Conservation (phyloP, 768 basidiomycete species). For the Lactarius tabidus region DNA sequence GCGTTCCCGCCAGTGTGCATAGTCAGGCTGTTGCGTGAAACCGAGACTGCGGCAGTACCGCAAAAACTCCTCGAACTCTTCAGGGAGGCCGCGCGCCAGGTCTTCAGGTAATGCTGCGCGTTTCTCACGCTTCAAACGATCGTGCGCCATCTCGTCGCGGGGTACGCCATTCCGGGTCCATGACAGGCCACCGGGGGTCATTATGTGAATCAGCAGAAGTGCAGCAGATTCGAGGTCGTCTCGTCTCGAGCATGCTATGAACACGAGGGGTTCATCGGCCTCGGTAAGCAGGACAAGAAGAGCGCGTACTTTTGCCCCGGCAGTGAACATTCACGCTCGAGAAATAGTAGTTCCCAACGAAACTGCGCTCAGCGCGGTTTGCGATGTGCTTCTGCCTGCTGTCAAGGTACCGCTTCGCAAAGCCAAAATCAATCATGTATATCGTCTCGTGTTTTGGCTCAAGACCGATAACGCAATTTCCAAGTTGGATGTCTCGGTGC, state of each 20-base stretch:
- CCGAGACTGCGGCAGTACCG: slow-evolving; percentile 64
- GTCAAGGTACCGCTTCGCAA: slow-evolving; percentile 76
- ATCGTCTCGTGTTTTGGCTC: slow-evolving; percentile 54
- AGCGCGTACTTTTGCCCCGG: slow-evolving; percentile 56
- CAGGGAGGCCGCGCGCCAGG: slow-evolving; percentile 63
- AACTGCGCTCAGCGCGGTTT: slow-evolving; percentile 62
- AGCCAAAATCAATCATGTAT: slow-evolving; percentile 86
- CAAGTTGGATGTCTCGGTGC: slow-evolving; percentile 76
- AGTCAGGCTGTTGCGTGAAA: slow-evolving; percentile 68
- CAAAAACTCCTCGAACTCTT: slow-evolving; percentile 73
- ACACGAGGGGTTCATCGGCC: not conserved
- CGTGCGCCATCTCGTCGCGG: slow-evolving; percentile 60
- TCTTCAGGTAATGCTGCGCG: slow-evolving; percentile 55
- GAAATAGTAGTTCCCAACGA: slow-evolving; percentile 85
- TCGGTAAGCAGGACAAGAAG: slow-evolving; percentile 3
- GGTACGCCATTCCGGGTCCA: slow-evolving; percentile 84
- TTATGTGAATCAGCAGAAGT: slow-evolving; percentile 75
- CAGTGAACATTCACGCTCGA: slow-evolving; percentile 76
- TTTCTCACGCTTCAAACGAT: slow-evolving; percentile 62
- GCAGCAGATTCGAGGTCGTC: slow-evolving; percentile 77
- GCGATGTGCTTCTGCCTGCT: slow-evolving; percentile 60
- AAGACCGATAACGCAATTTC: slow-evolving; percentile 67
- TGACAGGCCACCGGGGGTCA: slow-evolving; percentile 68
- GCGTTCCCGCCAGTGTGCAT: slow-evolving; percentile 57
- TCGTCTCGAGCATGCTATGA: slow-evolving; percentile 66